phyloP scores from a whole-genome alignment of 2,329 filamentous ascomycete genomes.

The Mycosphaerella arachidis region DNA sequence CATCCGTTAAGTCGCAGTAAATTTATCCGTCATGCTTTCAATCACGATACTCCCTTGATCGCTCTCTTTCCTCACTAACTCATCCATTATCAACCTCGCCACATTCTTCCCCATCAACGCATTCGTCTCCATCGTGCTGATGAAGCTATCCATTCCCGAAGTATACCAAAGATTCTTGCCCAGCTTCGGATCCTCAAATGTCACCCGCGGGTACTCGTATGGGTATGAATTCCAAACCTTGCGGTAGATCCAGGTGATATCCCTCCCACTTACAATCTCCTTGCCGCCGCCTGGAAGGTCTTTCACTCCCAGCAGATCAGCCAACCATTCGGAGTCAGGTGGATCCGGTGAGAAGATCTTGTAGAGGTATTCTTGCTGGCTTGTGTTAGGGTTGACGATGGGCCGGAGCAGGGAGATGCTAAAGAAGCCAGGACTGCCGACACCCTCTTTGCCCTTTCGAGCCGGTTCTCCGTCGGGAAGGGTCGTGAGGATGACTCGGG shows the following conservation, averaged over 20 bases:
- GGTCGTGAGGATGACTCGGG: conserved; percentile 77
- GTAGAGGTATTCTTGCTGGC: conserved; percentile 53
- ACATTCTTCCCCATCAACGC: conserved; percentile 87
- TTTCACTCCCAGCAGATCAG: conserved; percentile 42
- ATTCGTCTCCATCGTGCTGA: conserved; percentile 96
- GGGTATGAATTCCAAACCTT: conserved; percentile 83
- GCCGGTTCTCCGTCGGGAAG: conserved; percentile 58
- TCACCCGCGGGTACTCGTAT: conserved; percentile 73
- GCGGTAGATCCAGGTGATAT: conserved; percentile 71
- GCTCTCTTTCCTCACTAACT: background rate
- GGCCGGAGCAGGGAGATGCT: conserved; percentile 71
- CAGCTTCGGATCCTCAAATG: conserved; percentile 76
- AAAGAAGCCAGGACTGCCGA: conserved; percentile 75
- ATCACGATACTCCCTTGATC: background rate
- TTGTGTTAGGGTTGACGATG: conserved; percentile 49
- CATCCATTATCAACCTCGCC: conserved; percentile 63
- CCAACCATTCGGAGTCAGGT: conserved; percentile 46
- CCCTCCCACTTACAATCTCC: conserved; percentile 33
- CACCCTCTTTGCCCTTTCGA: conserved; percentile 48
- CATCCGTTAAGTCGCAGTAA: too few species aligned
- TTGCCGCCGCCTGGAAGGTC: conserved; percentile 14
- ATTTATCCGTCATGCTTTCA: too few species aligned
- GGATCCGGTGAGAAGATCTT: conserved; percentile 60
- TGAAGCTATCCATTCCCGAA: conserved; percentile 79
- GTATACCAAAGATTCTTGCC: conserved; percentile 64